Conservation (phyloP, 2,329 filamentous ascomycete genomes). For the Lasiodiplodia citricola region DNA sequence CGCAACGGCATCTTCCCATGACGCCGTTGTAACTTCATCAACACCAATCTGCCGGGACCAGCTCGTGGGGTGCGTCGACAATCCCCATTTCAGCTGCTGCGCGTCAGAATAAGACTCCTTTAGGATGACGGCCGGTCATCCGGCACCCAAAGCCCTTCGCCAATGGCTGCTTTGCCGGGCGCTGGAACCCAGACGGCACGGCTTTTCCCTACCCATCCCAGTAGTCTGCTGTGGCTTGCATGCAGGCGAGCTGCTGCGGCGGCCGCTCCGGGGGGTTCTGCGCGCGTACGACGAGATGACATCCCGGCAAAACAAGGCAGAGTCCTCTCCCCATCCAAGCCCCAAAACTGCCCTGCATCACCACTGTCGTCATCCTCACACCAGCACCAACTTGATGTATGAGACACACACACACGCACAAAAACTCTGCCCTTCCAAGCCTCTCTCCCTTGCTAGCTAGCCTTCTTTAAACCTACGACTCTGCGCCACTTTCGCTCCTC, state of each 20-base stretch:
- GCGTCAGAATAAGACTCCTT: neutral
- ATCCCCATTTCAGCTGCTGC: neutral
- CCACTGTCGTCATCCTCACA: slow-evolving; percentile 22
- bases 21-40: neutral
- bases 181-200: neutral
- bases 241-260: neutral
- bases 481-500: neutral
- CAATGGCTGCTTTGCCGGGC: neutral
- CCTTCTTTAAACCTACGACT: neutral
- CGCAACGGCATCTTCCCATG: neutral
- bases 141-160: neutral
- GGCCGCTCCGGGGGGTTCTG: neutral
- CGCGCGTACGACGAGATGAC: neutral
- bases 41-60: neutral
- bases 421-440: neutral
- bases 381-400: slow-evolving; percentile 5
- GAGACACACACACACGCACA: neutral
- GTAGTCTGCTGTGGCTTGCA: neutral
- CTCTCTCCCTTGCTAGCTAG: neutral
- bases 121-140: neutral
- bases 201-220: neutral
- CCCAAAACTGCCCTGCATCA: slow-evolving; percentile 6
- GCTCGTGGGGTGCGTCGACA: neutral
- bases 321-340: neutral
- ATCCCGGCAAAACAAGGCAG: slow-evolving; percentile 27